phyloP scores from a whole-genome alignment of 1,139 yeast species.

The Pichia sp. region DNA sequence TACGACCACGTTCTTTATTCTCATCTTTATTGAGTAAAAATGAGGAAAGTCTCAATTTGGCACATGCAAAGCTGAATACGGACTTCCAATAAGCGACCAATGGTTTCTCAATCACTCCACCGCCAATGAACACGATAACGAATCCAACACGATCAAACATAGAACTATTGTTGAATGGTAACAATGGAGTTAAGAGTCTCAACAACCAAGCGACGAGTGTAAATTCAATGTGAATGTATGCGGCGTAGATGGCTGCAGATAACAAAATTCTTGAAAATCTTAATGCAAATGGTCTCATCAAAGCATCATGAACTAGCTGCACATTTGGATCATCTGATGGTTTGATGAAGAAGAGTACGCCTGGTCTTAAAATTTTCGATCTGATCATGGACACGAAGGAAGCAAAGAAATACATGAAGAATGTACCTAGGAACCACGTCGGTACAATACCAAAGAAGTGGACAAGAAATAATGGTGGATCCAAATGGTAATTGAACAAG shows the following conservation, averaged over 20 bases:
- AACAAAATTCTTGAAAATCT: constrained; percentile 70
- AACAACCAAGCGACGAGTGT: constrained; percentile 50
- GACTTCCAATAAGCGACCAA: constrained; percentile 49
- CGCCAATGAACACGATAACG: constrained; percentile 16
- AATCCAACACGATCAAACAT: constrained; percentile 9
- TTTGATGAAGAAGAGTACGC: constrained; percentile 83
- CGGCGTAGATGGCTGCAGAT: constrained; percentile 71
- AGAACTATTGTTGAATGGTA: constrained; percentile 20
- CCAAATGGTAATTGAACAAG: constrained; percentile 12
- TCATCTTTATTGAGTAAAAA: constrained; percentile 64
- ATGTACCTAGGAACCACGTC: constrained; percentile 72
- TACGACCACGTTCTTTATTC: constrained; percentile 69
- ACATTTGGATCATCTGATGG: constrained; percentile 94
- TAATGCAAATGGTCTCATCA: constrained; percentile 63
- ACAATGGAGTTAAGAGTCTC: constrained; percentile 31
- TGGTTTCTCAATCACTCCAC: constrained; percentile 5
- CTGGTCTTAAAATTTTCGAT: constrained; percentile 66
- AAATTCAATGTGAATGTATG: constrained; percentile 66
- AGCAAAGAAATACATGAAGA: constrained; percentile 84
- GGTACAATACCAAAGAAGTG: constrained; percentile 6
- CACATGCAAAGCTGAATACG: constrained; percentile 52
- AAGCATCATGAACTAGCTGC: constrained; percentile 80
- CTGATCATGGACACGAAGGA: constrained; percentile 82
- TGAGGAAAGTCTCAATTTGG: constrained; percentile 63
- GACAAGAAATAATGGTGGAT: constrained; percentile 9